Conservation (phyloP, 805 yeast species). For the fission yeast (Schizosaccharomyces pombe) region DNA sequence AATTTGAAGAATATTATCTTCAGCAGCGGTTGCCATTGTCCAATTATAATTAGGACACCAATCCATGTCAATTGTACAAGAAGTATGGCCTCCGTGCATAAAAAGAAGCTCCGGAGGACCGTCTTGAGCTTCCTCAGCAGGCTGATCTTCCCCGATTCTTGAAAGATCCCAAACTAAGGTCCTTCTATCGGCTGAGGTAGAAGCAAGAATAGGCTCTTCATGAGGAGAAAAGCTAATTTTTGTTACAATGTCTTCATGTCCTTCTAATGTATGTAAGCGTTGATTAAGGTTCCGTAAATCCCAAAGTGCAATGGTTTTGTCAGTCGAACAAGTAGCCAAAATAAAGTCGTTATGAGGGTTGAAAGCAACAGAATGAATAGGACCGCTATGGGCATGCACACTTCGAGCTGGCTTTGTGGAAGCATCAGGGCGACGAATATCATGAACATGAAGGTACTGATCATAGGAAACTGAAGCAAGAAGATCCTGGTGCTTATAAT, state of each 20-base stretch:
- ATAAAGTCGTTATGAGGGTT: slow-evolving; percentile 29
- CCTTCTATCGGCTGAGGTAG: slow-evolving; percentile 43
- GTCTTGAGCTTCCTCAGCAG: slow-evolving; percentile 30
- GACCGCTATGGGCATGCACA: slow-evolving; percentile 29
- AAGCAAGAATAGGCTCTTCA: slow-evolving; percentile 29
- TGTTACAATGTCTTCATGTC: slow-evolving; percentile 35
- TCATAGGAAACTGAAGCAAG: slow-evolving; percentile 59
- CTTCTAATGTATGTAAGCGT: slow-evolving; percentile 44
- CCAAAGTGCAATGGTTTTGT: slow-evolving; percentile 48
- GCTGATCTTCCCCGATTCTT: slow-evolving; percentile 29
- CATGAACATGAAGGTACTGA: slow-evolving; percentile 34
- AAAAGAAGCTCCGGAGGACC: slow-evolving; percentile 58
- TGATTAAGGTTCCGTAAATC: slow-evolving; percentile 40
- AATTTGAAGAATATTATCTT: slow-evolving; percentile 50
- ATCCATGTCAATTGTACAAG: slow-evolving; percentile 38
- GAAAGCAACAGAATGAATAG: slow-evolving; percentile 44
- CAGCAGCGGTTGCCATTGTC: slow-evolving; percentile 44
- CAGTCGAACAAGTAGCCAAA: slow-evolving; percentile 59
- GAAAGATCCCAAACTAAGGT: slow-evolving; percentile 54
- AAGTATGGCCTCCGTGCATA: slow-evolving; percentile 78
- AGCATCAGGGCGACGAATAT: slow-evolving; percentile 23
- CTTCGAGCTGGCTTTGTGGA: slow-evolving; percentile 18
- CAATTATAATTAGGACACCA: slow-evolving; percentile 32
- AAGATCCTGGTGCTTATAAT: slow-evolving; percentile 19
- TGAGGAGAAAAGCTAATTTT: slow-evolving; percentile 31